phyloP scores from a whole-genome alignment of 805 yeast species.

The Saccharomycopsis vini region DNA sequence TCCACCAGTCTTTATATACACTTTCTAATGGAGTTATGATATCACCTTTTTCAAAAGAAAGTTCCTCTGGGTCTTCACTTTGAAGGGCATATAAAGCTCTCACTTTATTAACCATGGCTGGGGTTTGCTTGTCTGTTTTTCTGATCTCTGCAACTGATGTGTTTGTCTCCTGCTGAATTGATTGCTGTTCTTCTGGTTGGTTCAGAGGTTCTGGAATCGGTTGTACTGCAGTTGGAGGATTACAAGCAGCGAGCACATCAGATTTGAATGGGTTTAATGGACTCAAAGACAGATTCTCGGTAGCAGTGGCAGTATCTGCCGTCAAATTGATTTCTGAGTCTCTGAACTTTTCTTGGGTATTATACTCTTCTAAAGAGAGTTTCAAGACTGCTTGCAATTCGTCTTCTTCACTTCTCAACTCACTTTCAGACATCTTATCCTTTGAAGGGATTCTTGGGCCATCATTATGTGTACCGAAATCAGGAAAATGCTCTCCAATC shows the following conservation, averaged over 20 bases:
- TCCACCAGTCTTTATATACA: constrained; percentile 93
- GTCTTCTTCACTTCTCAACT: constrained; percentile 57
- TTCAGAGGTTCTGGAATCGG: neutral
- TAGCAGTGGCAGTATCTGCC: neutral
- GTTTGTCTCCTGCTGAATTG: constrained; percentile 7
- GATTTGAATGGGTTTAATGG: neutral
- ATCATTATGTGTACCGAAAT: constrained; percentile 22
- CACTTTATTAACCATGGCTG: constrained; percentile 49
- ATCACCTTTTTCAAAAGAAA: constrained; percentile 82
- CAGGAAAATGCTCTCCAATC: constrained; percentile 36
- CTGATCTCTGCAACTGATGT: constrained; percentile 18
- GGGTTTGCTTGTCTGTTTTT: constrained; percentile 22
- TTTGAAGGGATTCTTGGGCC: constrained; percentile 60
- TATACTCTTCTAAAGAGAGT: constrained; percentile 59
- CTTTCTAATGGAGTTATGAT: constrained; percentile 78
- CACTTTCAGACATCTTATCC: constrained; percentile 32
- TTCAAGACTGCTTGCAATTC: constrained; percentile 71
- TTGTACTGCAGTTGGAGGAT: neutral
- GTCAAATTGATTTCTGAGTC: neutral
- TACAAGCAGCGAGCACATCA: neutral
- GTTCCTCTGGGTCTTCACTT: constrained; percentile 76
- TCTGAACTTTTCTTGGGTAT: constrained; percentile 20
- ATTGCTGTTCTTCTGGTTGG: constrained; percentile 10
- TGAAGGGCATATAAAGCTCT: constrained; percentile 77
- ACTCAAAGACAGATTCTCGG: neutral